Evolutionary conservation across 192 early-diverging fungal genomes (phyloP), one percentile per base, ranked within the genome.

Genomic region (Obelidium mucronatum): DNA sequence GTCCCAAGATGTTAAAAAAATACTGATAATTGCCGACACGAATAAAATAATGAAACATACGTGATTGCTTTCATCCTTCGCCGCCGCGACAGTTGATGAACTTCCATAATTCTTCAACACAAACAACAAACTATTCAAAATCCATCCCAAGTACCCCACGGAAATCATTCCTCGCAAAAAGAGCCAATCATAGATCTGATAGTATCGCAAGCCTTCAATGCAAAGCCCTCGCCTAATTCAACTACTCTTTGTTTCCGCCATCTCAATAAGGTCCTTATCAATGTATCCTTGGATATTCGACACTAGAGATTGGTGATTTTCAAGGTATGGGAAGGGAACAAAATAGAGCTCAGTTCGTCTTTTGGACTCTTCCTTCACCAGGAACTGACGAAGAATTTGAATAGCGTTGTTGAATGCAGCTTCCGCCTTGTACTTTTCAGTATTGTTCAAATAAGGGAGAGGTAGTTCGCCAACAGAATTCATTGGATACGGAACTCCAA

Each of bases 121-220:
- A 79, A 92, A 95, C 56, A 93, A 79, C 74, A 94, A 80, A 68
- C 93, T 94, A 83, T 92, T 95, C 1, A 83, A 70, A 74, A 96
- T 94, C 96, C 96, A 98, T 35, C 96, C 95, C 28, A 94, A 63
- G 78, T 94, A 98, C 52, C 96, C 96, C 33, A 86, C 78, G 5
- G 81, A 92, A 28, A 98, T 90, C 3, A 96, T 88, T 0, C 92
- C 86, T 60, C 94, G 87, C 66, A 98, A 81, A 78, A 97, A 94
- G 4, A 97, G 81, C 96, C 96, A 98, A 82, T 98, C 96, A 70
- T 98, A 98, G 79, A 93, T 96, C 82, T 98, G 95, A 58, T 94
- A 93, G 83, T 98, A 98, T 48, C 95, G 90, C 67, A 97, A 80
- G n/a, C 96, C 96, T 59, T 92, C 86, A 6, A 97, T 63, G 35